Base-by-base conservation (phyloP, 805 yeast genomes). In the Candida coquimbonensis region DNA sequence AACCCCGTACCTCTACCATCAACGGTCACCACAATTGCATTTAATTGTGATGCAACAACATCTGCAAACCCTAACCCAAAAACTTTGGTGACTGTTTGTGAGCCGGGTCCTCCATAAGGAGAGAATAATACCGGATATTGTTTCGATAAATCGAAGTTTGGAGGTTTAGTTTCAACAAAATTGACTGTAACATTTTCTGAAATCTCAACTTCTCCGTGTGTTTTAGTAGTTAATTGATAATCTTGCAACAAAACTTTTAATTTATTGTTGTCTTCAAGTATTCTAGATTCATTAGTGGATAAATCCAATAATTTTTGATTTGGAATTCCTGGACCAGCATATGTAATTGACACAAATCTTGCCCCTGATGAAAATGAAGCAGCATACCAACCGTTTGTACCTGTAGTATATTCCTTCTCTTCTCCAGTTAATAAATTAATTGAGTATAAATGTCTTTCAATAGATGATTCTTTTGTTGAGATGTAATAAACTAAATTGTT, bases 1-100 rank as follows among this genome's bases (percentile, higher is more conserved):
- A 73, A 87, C 0, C 97, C 98, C 1, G 99, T 93, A 29, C 99
- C 99, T 55, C 99, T 77, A 0, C 98, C 98, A 65, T 93, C 99
- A 4, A 93, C 95, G 1, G 96, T 86, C 1, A 93, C 96, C 9
- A 93, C 96, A 41, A 93, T 76, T 3, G 95, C 87, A 56, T 83
- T 74, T 51, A 86, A 70, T 54, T 81, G 82, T 1, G 96, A 77
- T 0, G 96, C 83, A 36, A 85, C 77, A 11, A 86, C 81, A 27
- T 84, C 77, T 49, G 90, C 84, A 64, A 88, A 90, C 9, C 75
- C 72, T 31, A 84, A 66, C 0, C 75, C 60, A 57, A 80, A 88
- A 13, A 68, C 60, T 50, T 84, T 79, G 38, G 73, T 68, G 7
- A 91, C 96, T 44, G 77, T 70, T 63, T 93, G 98, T 7, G 96